A percentile compares a stretch with the other conserved stretches of the same genome.
Evolutionary conservation across 139 green algal genomes (phyloP).

Genomic region (Gonium pectorale): DNA sequence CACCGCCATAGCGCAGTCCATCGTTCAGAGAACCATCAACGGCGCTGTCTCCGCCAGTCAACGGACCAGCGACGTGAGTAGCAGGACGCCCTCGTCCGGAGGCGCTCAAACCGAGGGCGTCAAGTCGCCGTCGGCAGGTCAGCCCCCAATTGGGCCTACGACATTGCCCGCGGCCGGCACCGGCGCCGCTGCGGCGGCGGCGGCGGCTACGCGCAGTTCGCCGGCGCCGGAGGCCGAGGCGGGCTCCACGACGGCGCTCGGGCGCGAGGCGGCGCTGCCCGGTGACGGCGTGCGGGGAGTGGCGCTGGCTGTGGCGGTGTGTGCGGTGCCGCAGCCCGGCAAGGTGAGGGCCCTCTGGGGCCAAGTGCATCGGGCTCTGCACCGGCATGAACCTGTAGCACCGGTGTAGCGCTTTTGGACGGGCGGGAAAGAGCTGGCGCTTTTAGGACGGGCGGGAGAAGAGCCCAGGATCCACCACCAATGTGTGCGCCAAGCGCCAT

Average conservation of each 20-base stretch:
- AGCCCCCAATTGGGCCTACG: too few species aligned
- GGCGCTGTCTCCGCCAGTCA: background rate
- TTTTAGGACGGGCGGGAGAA: too few species aligned
- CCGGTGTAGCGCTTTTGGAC: too few species aligned
- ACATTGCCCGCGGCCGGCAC: background rate
- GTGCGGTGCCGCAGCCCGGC: conserved; percentile 35
- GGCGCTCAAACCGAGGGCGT: too few species aligned
- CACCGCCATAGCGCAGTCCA: conserved; percentile 41
- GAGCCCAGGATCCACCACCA: too few species aligned
- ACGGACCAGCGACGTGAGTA: background rate
- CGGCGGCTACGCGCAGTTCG: background rate
- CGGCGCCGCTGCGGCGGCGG: background rate
- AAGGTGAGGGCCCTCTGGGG: too few species aligned
- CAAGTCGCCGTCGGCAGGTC: too few species aligned
- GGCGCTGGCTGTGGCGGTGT: conserved; percentile 20
- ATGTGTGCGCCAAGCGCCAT: too few species aligned
- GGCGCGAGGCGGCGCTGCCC: background rate
- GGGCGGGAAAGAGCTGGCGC: too few species aligned
- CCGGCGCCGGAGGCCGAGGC: background rate
- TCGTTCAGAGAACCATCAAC: conserved; percentile 33
- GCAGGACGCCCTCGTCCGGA: too few species aligned
- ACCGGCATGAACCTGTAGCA: too few species aligned
- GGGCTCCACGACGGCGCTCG: background rate
- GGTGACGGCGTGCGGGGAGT: background rate
- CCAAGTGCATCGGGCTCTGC: too few species aligned